Percentiles rank a stretch among this genome's conserved stretches.
phyloP scores from a whole-genome alignment of 1,284 basidiomycete genomes.

The Marasmius tenuissimus region DNA sequence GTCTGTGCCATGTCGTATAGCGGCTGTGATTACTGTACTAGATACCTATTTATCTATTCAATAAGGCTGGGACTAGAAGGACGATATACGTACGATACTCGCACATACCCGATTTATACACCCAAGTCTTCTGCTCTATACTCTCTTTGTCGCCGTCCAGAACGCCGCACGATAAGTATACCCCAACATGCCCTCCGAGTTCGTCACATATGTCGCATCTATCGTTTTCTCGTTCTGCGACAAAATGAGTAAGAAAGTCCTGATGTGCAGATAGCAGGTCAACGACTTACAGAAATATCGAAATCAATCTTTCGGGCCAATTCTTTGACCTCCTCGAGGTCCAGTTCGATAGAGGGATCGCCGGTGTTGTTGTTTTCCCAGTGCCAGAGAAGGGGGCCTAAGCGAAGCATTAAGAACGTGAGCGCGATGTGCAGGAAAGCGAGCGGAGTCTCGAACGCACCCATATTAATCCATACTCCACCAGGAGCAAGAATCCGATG shows the following conservation, averaged over 20 bases:
- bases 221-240: constrained; percentile 77
- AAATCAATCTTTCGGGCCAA: constrained; percentile 83
- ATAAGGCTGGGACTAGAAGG: too few species aligned
- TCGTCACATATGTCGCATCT: constrained; percentile 86
- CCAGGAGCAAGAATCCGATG: constrained; percentile 78
- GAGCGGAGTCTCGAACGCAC: constrained; percentile 30
- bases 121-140: background rate
- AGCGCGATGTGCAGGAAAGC: background rate
- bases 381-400: constrained; percentile 94
- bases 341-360: constrained; percentile 86
- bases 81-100: too few species aligned
- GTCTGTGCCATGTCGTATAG: too few species aligned
- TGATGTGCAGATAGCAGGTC: background rate
- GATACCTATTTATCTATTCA: too few species aligned
- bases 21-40: too few species aligned
- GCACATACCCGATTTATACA: too few species aligned
- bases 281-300: constrained; percentile 64
- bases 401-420: constrained; percentile 4
- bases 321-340: constrained; percentile 83
- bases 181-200: constrained; percentile 81
- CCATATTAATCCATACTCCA: constrained; percentile 91
- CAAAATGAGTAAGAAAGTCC: background rate
- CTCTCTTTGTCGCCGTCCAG: constrained; percentile 77
- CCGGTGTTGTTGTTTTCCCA: constrained; percentile 85
- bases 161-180: constrained; percentile 86